Evolutionary conservation across 352 stramenopile species (phyloP), one percentile per base, ranked within the genome.

Genomic region (Aphanomyces stellatus): DNA sequence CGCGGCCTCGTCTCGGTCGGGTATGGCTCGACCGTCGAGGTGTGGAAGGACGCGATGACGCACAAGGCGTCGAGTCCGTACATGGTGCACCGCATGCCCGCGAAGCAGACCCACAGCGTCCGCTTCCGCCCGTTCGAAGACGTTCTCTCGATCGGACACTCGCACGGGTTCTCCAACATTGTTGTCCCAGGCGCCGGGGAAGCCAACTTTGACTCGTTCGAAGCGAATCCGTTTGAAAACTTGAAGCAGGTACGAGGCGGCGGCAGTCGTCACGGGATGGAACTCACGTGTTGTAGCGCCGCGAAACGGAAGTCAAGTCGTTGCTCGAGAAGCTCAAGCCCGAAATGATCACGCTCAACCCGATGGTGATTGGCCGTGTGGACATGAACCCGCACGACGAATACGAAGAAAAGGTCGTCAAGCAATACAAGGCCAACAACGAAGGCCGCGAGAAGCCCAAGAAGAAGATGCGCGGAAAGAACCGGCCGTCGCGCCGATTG

Each of bases 71-170:
- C 90, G 33, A 72, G 71, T 42, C 88, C 91, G 65, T 98, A 98
- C 85, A 95, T 98, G 87, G 88, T 79, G 60, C 91, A 98, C 78
- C 69, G 80, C 62, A 75, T 97, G 62, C 86, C 88, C 11, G 82
- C 83, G 51, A 90, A 84, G 13, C 79, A 91, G 53, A 71, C 98
- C 35, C 88, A 79, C 67, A 95, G 82, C 19, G 67, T 98, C 5
- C 83, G 88, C n/a, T 99, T 99, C 79, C 85, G 96, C 40, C 96
- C 97, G 2, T 99, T 97, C 71, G 97, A 99, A 85, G 97, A 99
- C 85, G 94, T 98, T 51, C 85, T 98, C 46, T 88, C 86, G 42
- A 82, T 99, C 65, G 97, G 97, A 31, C 96, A 99, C 72, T 61
- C 83, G 0, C 82, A 80, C 4, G 95, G 91, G 31, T 72, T 92